Base-by-base conservation (phyloP, 768 basidiomycete species). In the Leucocoprinus birnbaumii region DNA sequence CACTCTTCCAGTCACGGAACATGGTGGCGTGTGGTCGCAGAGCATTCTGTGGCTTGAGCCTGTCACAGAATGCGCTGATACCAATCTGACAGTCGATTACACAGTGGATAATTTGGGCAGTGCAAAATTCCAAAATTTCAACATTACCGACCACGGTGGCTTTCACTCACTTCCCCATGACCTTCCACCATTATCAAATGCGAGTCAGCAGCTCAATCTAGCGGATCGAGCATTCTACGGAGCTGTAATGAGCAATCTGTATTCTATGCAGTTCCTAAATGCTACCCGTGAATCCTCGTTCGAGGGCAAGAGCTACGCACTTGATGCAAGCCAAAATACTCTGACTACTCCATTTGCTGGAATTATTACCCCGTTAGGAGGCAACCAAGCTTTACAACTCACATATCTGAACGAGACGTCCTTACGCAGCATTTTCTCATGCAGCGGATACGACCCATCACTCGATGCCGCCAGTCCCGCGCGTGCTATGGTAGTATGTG, bases 1-100 rank as follows among this genome's bases (percentile, higher is more conserved):
- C 22, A 53, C 43, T 3, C 27, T 53, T 0, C 52, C 52, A 2
- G 27, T 41, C 0, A 42, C 53, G 1, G 16, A n/a, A 6, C 14
- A 45, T 1, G 61, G 64, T 7, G 59, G 43, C 2, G 34, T n/a
- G 2, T 65, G 64, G 64, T 59, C 61, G 7, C 53, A 63, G 24
- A 61, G 63, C 4, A 43, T 65, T 18, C 46, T 65, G 2, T 65
- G 64, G 63, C 51, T 65, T 6, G 62, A 65, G 25, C 64, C 64
- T 1, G 58, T 61, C 21, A 59, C 64, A 2, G 16, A 44, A 16
- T 65, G 62, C 34, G 60, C 62, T 50, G 55, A 65, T 44, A 61
- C 62, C 3, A 65, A 63, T 38, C 25, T 65, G n/a, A 65, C 64
- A 0, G 21, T 62, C 24, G 62, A 63, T 24, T 65, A 63, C 31